Conservation (phyloP, 352 stramenopile genomes). For the Blastocystis sp. region DNA sequence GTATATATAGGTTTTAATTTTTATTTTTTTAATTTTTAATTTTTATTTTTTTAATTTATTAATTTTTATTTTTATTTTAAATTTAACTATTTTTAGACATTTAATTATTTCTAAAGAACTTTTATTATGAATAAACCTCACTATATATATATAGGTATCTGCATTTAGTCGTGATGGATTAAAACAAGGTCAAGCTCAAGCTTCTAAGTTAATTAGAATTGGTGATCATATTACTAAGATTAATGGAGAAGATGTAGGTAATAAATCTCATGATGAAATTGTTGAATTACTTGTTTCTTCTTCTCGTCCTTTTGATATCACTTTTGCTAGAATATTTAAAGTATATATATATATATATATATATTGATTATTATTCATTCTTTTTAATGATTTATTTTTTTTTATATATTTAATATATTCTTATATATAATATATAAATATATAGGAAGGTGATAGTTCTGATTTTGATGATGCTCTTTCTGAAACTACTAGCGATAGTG, state of each 20-base stretch:
- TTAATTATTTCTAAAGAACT: too few relatives aligned
- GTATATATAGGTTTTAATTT: slow-evolving; percentile 32
- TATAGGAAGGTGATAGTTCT: not conserved
- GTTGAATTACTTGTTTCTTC: slow-evolving; percentile 5
- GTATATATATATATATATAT: too few relatives aligned
- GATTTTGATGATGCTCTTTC: not conserved
- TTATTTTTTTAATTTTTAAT: not conserved
- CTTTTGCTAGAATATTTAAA: too few relatives aligned
- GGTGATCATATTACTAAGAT: slow-evolving; percentile 21
- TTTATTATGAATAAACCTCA: too few relatives aligned
- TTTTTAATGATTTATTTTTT: too few relatives aligned
- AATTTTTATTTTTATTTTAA: too few relatives aligned
- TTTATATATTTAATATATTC: too few relatives aligned
- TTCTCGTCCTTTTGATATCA: slow-evolving; percentile 14
- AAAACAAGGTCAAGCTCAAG: slow-evolving; percentile 8
- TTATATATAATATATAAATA: slow-evolving; percentile 1
- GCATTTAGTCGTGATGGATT: too few relatives aligned
- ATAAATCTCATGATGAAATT: slow-evolving; percentile 11
- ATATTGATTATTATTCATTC: too few relatives aligned
- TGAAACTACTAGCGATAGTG: not conserved
- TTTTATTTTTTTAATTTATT: too few relatives aligned
- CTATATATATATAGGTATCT: too few relatives aligned
- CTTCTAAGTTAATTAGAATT: slow-evolving; percentile 8
- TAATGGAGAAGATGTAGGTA: slow-evolving; percentile 22
- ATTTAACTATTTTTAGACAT: too few relatives aligned